Base-by-base conservation (phyloP, 768 basidiomycete genomes). In the Trametes sanguinea region DNA sequence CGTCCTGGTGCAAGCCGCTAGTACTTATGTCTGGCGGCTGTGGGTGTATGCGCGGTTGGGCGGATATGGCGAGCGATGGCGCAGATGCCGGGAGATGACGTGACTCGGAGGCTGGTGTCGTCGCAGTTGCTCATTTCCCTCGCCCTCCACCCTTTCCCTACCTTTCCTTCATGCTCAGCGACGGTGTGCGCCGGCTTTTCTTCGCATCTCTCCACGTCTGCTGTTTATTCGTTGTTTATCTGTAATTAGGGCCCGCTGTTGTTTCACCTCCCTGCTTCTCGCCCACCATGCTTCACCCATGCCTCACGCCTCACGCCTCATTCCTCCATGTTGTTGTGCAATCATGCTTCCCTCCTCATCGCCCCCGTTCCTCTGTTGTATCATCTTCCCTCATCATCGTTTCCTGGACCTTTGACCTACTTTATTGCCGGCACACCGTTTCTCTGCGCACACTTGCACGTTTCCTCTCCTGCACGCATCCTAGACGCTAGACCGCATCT, bases 401-500 rank as follows among this genome's bases (percentile, higher is more conserved):
- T 27, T 17, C 40, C 44, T 56, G 46, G 56, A 57, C 46, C 39
- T 51, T 44, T 51, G 17, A 27, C 14, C 35, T 61, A 61, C 37
- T 29, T 62, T 62, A 62, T 62, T 16, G 55, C 55, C 55, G 48
- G 55, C 61, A 52, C 61, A 39, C 56, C 50, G 55, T 35, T 51
- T 37, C 48, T 32, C 27, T 11, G 39, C 33, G 17, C 32, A 22
- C 33, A 40, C 37, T 9, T 44, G 9, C 16, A 51, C 33, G 13
- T 44, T 22, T 29, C 51, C 32, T 51, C 40, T 22, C 17, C 17
- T 27, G 22, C n/a, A 50, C 42, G 17, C 61, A 35, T 45, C 50
- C 32, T 62, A 62, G 61, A 62, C 61, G 37, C 48, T 62, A 62
- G 61, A 62, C 55, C 43, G 60, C 60, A 61, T 47, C 42, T 57